A percentile compares a stretch with the other conserved stretches of the same genome.
Conservation (phyloP, 176 grass and related monocot species). For the Stipa capillata region DNA sequence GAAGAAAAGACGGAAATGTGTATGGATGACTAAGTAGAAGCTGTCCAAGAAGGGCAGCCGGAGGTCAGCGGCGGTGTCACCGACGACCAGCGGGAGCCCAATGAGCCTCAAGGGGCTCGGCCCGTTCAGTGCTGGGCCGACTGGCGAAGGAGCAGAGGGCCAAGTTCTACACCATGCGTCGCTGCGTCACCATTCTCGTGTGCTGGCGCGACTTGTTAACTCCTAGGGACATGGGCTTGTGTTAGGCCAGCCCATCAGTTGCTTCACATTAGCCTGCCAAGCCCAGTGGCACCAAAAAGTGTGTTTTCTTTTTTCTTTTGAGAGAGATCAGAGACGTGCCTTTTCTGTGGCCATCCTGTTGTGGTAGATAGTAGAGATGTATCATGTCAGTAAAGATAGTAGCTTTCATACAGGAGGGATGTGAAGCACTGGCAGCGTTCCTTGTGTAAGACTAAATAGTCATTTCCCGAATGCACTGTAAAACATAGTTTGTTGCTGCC, state of each 20-base stretch:
- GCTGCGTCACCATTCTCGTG: slow-evolving; percentile 72
- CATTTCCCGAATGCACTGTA: no score
- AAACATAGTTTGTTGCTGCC: no score
- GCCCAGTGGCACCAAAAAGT: no score
- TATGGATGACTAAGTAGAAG: slow-evolving; percentile 46
- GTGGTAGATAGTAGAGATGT: neutral
- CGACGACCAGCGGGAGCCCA: neutral
- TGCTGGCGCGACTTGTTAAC: slow-evolving; percentile 54
- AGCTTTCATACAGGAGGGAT: neutral
- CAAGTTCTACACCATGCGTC: slow-evolving; percentile 83
- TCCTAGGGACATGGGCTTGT: neutral
- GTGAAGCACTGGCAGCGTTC: neutral
- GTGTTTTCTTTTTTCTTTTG: neutral
- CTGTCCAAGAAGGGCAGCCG: slow-evolving; percentile 24
- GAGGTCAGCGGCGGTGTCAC: neutral
- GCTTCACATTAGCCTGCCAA: no score
- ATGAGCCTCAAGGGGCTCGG: neutral
- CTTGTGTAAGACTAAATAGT: neutral
- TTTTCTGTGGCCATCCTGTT: neutral
- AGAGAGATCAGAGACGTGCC: neutral
- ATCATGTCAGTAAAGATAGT: neutral
- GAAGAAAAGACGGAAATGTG: slow-evolving; percentile 32
- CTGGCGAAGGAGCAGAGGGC: slow-evolving; percentile 62
- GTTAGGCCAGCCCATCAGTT: no score
- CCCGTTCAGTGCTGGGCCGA: slow-evolving; percentile 26